phyloP scores from a whole-genome alignment of 306 rosid genomes.

The Vigna unguiculata region DNA sequence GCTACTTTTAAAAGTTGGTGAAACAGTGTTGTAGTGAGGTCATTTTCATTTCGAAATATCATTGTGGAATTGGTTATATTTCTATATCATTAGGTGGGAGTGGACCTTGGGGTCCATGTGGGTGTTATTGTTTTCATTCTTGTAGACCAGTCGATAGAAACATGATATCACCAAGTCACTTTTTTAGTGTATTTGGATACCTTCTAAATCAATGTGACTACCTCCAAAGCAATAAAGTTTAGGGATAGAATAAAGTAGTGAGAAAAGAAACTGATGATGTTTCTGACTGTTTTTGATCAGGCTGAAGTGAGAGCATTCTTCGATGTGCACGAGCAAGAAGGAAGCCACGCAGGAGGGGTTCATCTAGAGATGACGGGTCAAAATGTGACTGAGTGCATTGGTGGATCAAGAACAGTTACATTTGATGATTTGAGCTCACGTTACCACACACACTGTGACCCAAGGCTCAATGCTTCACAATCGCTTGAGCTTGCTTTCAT shows the following conservation, averaged over 20 bases:
- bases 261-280: slow-evolving; percentile 10
- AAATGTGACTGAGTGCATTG: slow-evolving; percentile 98
- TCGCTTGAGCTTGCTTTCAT: slow-evolving; percentile 98
- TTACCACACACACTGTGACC: slow-evolving; percentile 99
- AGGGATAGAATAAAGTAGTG: background rate
- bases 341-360: slow-evolving; percentile 96
- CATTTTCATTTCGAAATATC: slow-evolving; percentile 12
- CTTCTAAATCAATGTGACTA: no score
- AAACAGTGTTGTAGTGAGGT: slow-evolving; percentile 24
- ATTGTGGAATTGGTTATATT: slow-evolving; percentile 31
- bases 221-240: background rate
- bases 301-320: slow-evolving; percentile 99
- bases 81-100: slow-evolving; percentile 47
- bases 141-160: slow-evolving; percentile 32
- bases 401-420: slow-evolving; percentile 94
- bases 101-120: slow-evolving; percentile 33
- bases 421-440: slow-evolving; percentile 94
- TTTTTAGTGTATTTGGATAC: background rate
- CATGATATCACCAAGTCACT: background rate
- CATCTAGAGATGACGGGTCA: slow-evolving; percentile 99
- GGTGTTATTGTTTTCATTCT: slow-evolving; percentile 30
- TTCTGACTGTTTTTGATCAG: slow-evolving; percentile 50
- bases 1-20: slow-evolving; percentile 35
- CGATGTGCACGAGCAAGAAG: slow-evolving; percentile 99
- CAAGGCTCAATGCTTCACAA: slow-evolving; percentile 95